These are phyloP conservation scores for Xylaria nigripes DNA, from an alignment of 495 filamentous ascomycete species.

Conservation along the genomic window DNA sequence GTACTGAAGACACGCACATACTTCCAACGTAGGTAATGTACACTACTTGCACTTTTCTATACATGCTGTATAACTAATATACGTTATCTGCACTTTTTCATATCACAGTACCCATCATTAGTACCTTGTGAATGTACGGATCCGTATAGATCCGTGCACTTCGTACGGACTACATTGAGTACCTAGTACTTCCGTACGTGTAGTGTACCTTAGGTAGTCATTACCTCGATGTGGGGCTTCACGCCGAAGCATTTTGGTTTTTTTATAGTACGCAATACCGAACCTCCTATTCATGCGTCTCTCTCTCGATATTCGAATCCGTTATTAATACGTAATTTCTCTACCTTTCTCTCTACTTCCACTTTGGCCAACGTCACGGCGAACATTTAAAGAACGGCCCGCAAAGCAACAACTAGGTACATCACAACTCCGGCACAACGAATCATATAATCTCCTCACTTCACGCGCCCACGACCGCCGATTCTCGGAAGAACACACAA, in stretches of 20 bases:
- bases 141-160: too few relatives aligned
- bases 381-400: not conserved
- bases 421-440: not conserved
- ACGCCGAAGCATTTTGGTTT: not conserved
- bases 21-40: too few relatives aligned
- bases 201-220: not conserved
- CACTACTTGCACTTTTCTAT: too few relatives aligned
- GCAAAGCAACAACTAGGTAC: not conserved
- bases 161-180: too few relatives aligned
- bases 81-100: too few relatives aligned
- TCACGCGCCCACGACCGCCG: not conserved
- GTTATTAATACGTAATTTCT: not conserved
- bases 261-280: not conserved
- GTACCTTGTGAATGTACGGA: too few relatives aligned
- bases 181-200: too few relatives aligned
- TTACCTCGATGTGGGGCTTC: not conserved
- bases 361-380: not conserved
- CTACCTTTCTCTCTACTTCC: not conserved
- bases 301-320: not conserved
- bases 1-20: too few relatives aligned
- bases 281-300: not conserved
- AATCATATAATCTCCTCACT: conserved; percentile 1
- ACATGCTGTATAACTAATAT: too few relatives aligned
- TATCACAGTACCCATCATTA: too few relatives aligned
- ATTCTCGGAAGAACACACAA: not conserved